These are phyloP conservation scores for Neonectria ditissima DNA, from an alignment of 2,329 filamentous ascomycete genomes.

Conservation along the genomic window DNA sequence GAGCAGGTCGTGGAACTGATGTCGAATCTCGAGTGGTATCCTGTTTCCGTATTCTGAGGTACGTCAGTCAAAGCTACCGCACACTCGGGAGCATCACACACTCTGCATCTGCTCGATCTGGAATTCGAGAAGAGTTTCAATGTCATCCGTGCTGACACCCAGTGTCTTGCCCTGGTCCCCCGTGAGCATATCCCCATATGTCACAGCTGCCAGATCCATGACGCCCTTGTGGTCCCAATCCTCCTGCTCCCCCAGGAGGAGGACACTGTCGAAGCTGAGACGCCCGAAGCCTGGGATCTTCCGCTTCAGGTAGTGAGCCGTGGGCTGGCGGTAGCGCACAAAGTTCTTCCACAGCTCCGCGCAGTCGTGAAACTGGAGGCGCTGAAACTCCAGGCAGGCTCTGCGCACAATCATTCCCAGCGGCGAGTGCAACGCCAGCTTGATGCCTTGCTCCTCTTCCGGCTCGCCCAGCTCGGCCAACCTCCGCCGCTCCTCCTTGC, in stretches of 20 bases:
- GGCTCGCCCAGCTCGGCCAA: slow-evolving; percentile 60
- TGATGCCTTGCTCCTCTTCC: slow-evolving; percentile 65
- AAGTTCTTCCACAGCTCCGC: slow-evolving; percentile 86
- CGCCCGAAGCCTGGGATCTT: slow-evolving; percentile 71
- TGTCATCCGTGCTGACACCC: slow-evolving; percentile 79
- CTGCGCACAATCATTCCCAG: slow-evolving; percentile 84
- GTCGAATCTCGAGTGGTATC: slow-evolving; percentile 78
- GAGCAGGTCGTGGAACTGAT: slow-evolving; percentile 77
- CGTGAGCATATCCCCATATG: slow-evolving; percentile 66
- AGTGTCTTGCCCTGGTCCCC: slow-evolving; percentile 55
- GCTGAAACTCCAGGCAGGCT: slow-evolving; percentile 81
- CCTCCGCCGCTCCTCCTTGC: slow-evolving; percentile 69
- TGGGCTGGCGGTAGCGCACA: slow-evolving; percentile 82
- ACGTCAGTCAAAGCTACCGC: slow-evolving; percentile 18
- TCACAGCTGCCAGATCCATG: slow-evolving; percentile 59
- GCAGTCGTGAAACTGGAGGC: slow-evolving; percentile 83
- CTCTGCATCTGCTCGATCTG: slow-evolving; percentile 91
- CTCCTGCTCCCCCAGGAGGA: slow-evolving; percentile 61
- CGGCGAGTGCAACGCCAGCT: slow-evolving; percentile 79
- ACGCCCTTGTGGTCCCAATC: slow-evolving; percentile 62
- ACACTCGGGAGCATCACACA: slow-evolving; percentile 54
- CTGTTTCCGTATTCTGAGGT: slow-evolving; percentile 77
- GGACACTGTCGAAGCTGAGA: slow-evolving; percentile 68
- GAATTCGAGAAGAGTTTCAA: slow-evolving; percentile 85
- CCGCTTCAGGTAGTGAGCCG: slow-evolving; percentile 72